Base-by-base conservation (phyloP, 164 flowering plant species). In the Chimonanthus salicifolius region DNA sequence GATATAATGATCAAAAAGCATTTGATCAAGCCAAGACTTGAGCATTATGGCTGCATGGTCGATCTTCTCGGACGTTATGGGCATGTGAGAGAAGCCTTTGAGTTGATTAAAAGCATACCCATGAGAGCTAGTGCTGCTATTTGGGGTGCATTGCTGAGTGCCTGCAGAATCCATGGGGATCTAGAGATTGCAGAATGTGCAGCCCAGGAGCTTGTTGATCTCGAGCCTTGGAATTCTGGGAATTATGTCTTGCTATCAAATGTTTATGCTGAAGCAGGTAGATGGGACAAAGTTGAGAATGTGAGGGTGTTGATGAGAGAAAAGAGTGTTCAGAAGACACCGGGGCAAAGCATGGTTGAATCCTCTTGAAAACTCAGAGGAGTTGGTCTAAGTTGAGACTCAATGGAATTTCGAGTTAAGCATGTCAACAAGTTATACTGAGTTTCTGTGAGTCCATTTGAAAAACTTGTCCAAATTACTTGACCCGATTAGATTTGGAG, bases 41-140 rank as follows among this genome's bases (percentile, higher is more conserved):
- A 89, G 84, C 98, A 94, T 78, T 92, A 85, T 77, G 97, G 98
- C 9, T 88, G 94, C 67, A 87, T 90, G 88, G 93, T 86, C 70
- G 97, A 92, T 84, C 83, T 92, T 74, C 89, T 94, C 54, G 94
- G 91, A 8, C 92, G 94, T 10, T 65, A 82, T 71, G 97, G 94
- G 62, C 79, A 77, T 44, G 71, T 90, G 43, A 76, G 77, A 75
- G 96, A 90, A 65, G 98, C 97, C 54, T 74, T 77, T 77, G 86
- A 76, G 45, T 76, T 92, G 84, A 85, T 94, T 6, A 79, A 71
- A 76, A 78, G 80, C 74, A 89, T 92, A 97, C 85, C 88, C 13
- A 72, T 87, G 82, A 79, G 72, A 72, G 87, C 98, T 72, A 90
- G 88, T 85, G 90, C 93, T 71, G 86, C 92, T 50, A 63, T 94